Base-by-base conservation (phyloP, 352 stramenopile genomes). In the Phytophthora colocasiae region DNA sequence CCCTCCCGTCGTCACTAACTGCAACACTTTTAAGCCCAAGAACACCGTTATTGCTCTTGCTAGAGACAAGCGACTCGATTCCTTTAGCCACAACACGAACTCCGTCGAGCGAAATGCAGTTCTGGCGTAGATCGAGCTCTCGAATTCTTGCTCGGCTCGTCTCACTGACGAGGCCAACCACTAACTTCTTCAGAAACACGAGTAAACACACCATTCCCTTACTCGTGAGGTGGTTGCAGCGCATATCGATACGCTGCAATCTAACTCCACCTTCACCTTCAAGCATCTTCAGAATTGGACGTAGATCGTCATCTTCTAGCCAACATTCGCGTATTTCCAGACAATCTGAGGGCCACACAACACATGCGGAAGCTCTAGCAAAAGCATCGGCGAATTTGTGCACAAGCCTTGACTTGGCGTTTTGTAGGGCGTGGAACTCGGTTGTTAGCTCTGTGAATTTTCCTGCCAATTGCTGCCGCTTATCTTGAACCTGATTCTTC, bases 101-200 rank as follows among this genome's bases (percentile, higher is more conserved):
- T 9, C 83, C 83, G 49, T 92, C 82, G 2, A 90, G 69, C 14
- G 82, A 87, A 49, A 94, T 73, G 58, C 69, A 90, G 44, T 94
- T 94, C n/a, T 80, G 68, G 19, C 84, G 83, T 14, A 94, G 59
- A 59, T 91, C 80, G 6, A 94, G 40, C 51, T 92, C 75, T 24
- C 63, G 55, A 9, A 90, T 53, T 6, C 22, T 47, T 0, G 5
- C 40, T 17, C 14, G 26, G 14, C 39, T 46, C 7, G 31, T 36
- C 27, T 39, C 47, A 40, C 15, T 43, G 14, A 19, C 44, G 17
- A 58, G 24, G 24, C 29, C 27, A 31, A 34, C 22, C 1, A 66
- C 29, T 17, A 67, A 19, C 12, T 63, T 60, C 63, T 71, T 70
- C 40, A 41, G 22, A 51, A 64, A 91, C 14, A 73, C 48, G 19